A percentile compares a stretch with the other conserved stretches of the same genome.
Evolutionary conservation across 2,329 filamentous ascomycete genomes (phyloP).

Genomic region (Colletotrichum phormii): DNA sequence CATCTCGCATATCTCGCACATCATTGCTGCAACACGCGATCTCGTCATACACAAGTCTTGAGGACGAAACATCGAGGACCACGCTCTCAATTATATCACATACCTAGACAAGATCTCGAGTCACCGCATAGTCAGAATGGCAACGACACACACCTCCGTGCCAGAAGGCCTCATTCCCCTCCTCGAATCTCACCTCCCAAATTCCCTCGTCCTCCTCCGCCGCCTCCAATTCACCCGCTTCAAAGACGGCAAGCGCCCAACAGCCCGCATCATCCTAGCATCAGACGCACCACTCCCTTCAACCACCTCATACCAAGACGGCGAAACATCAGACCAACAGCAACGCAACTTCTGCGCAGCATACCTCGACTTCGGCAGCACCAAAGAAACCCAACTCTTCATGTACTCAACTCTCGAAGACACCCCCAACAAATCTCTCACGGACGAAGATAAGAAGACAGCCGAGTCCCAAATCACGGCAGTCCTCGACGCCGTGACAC

Average conservation of each 20-base stretch:
- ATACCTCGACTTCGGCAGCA: constrained; percentile 70
- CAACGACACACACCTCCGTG: constrained; percentile 43
- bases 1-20: not conserved
- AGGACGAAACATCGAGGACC: too few relatives aligned
- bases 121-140: too few relatives aligned
- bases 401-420: constrained; percentile 67
- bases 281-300: constrained; percentile 35
- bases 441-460: constrained; percentile 35
- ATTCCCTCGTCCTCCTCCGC: constrained; percentile 71
- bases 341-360: constrained; percentile 62
- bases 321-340: constrained; percentile 3
- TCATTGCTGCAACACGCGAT: not conserved
- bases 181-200: constrained; percentile 64
- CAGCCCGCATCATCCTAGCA: constrained; percentile 56
- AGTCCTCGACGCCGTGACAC: constrained; percentile 45
- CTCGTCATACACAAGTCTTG: too few relatives aligned
- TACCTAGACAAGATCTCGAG: too few relatives aligned
- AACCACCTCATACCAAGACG: not conserved
- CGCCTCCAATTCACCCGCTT: constrained; percentile 69
- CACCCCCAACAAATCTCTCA: not conserved
- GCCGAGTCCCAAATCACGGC: constrained; percentile 49
- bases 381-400: constrained; percentile 74
- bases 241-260: constrained; percentile 53
- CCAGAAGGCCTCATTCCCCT: constrained; percentile 56
- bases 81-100: not conserved